These are phyloP conservation scores for Raphanus hybrid DNA, from an alignment of 441 rosid genomes.

Conservation along the genomic window DNA sequence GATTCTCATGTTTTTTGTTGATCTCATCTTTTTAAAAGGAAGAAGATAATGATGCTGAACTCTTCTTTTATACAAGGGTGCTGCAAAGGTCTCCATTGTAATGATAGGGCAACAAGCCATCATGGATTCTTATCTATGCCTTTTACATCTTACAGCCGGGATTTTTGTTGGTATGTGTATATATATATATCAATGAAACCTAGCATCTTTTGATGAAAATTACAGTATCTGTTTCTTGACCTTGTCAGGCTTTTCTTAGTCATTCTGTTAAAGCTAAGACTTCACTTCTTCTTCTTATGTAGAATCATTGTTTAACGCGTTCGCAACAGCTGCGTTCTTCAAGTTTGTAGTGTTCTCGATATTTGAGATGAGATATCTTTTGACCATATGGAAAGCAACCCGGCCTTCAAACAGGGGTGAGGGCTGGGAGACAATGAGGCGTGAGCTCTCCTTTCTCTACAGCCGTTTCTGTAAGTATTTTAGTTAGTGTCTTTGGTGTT, in stretches of 20 bases:
- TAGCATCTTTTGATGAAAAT: not conserved
- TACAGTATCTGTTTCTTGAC: not conserved
- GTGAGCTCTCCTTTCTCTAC: constrained; percentile 89
- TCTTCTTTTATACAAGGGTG: constrained; percentile 61
- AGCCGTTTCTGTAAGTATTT: constrained; percentile 93
- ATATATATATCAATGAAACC: constrained; percentile 16
- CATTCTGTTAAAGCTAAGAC: constrained; percentile 7
- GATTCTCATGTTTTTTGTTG: constrained; percentile 37
- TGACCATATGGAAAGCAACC: constrained; percentile 97
- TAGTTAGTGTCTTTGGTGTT: not conserved
- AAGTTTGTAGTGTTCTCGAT: constrained; percentile 97
- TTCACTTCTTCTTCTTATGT: constrained; percentile 36
- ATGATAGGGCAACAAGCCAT: constrained; percentile 98
- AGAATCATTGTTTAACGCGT: constrained; percentile 97
- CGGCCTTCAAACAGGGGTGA: constrained; percentile 89
- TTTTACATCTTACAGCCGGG: constrained; percentile 94
- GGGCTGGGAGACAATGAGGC: constrained; percentile 99
- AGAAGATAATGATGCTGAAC: not conserved
- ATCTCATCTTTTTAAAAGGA: not conserved
- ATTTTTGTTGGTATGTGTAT: constrained; percentile 91
- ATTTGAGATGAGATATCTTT: constrained; percentile 99
- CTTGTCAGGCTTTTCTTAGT: constrained; percentile 5
- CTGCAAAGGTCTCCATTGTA: constrained; percentile 93
- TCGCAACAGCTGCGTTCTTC: constrained; percentile 99
- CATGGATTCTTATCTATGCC: constrained; percentile 99